Base-by-base conservation (phyloP, 2,329 filamentous ascomycete species). In the Lecanicillium sp. region DNA sequence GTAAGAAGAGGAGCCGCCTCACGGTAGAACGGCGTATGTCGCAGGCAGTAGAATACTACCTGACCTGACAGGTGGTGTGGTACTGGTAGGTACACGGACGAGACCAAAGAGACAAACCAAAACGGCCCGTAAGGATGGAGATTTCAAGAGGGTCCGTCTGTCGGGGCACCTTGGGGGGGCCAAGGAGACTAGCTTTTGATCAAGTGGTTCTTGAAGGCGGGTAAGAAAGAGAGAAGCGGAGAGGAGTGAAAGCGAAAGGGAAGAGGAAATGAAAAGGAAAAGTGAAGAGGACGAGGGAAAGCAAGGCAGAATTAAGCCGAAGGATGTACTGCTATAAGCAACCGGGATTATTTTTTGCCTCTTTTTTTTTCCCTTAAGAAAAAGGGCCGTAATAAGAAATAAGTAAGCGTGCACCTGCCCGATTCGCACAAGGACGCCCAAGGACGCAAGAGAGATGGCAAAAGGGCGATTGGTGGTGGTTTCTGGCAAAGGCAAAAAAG, bases 391-490 rank as follows among this genome's bases (percentile, higher is more conserved):
- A 6, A 17, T 23, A 37, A 9, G 20, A 8, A 3, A 1, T 5
- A 3, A 44, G 32, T 29, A 35, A 44, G 32, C 15, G 37, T 33
- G 20, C 29, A 48, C 45, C 45, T 48, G 45, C 45, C 45, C 30
- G 45, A 48, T 48, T 48, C 20, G 38, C 38, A n/a, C 38, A 35
- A 33, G 32, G 11, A 11, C 8, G n/a, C 5, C 10, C n/a, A 15
- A 15, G 30, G n/a, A 11, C 5, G 9, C 10, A 33, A 33, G 7
- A 7, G 23, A 21, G 26, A 15, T 20, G 17, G 17, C 5, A 35
- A 30, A 43, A 36, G n/a, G n/a, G n/a, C n/a, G n/a, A n/a, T n/a
- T n/a, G n/a, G n/a, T n/a, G n/a, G n/a, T n/a, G n/a, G n/a, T n/a
- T n/a, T n/a, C n/a, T n/a, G n/a, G 30, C 29, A 44, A 36, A 30